A percentile compares a stretch with the other conserved stretches of the same genome.
Evolutionary conservation across 768 basidiomycete species (phyloP).

Genomic region (Leucosporidium creatinivorum): DNA sequence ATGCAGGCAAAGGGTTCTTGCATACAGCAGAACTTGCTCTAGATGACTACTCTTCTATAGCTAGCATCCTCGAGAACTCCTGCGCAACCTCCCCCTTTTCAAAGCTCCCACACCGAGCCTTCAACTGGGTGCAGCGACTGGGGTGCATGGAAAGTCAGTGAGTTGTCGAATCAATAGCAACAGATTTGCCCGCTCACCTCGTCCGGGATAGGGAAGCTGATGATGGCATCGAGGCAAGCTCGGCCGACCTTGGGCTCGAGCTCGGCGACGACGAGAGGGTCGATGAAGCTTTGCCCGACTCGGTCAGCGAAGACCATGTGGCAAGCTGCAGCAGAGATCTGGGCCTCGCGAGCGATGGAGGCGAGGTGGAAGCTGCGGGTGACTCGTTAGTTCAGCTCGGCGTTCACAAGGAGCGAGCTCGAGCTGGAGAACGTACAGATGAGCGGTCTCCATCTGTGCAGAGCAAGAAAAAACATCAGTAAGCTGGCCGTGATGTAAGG

Average conservation of each 20-base stretch:
- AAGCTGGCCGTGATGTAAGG: no score
- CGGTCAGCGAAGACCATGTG: conserved; percentile 79
- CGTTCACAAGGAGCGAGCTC: conserved; percentile 35
- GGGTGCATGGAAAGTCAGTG: no score
- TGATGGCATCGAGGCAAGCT: conserved; percentile 33
- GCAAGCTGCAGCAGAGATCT: conserved; percentile 63
- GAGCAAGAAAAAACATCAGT: not conserved
- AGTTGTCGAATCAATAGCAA: no score
- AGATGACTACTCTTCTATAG: no score
- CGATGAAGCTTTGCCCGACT: conserved; percentile 55
- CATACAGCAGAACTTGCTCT: no score
- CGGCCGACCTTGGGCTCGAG: conserved; percentile 55
- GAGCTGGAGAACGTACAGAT: conserved; percentile 62
- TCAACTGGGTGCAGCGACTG: no score
- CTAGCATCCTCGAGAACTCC: no score
- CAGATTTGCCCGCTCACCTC: no score
- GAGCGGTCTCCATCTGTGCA: conserved; percentile 76
- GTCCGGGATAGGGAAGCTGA: conserved; percentile 5
- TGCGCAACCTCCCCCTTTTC: no score
- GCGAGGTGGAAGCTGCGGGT: no score
- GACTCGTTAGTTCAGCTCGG: not conserved
- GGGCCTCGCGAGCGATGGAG: not conserved
- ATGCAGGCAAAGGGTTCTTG: no score
- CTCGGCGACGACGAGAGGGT: conserved; percentile 55
- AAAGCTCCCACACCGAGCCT: no score